Conservation (phyloP, 805 yeast species). For the Schizosaccharomyces osmophilus region DNA sequence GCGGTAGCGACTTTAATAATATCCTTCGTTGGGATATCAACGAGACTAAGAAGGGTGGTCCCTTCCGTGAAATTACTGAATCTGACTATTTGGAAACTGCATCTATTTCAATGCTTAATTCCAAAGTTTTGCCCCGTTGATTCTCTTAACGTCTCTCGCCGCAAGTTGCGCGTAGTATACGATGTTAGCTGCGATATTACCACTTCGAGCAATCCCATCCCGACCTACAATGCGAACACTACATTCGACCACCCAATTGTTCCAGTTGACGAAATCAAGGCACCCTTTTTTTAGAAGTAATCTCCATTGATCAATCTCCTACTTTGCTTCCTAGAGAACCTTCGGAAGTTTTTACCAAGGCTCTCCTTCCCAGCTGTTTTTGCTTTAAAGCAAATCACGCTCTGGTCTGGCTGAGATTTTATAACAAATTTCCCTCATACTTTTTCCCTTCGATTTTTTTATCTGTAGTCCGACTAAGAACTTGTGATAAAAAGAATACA, state of each 20-base stretch:
- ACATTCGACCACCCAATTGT: constrained; percentile 82
- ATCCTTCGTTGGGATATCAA: constrained; percentile 87
- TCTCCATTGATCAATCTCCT: constrained; percentile 91
- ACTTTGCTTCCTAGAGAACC: constrained; percentile 90
- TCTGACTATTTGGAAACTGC: constrained; percentile 83
- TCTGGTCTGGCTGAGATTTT: constrained; percentile 58
- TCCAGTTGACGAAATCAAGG: constrained; percentile 36
- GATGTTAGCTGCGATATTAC: constrained; percentile 98
- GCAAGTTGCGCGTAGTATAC: constrained; percentile 75
- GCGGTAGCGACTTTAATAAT: constrained; percentile 80
- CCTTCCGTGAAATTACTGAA: constrained; percentile 71
- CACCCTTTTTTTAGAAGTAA: constrained; percentile 56
- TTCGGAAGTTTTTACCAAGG: constrained; percentile 69
- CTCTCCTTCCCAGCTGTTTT: constrained; percentile 73
- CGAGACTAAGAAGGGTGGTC: constrained; percentile 93
- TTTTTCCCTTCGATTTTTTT: too few species aligned
- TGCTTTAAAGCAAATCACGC: constrained; percentile 64
- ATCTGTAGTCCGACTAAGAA: too few species aligned
- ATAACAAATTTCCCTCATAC: too few species aligned
- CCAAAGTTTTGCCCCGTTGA: constrained; percentile 68
- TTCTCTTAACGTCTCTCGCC: constrained; percentile 34
- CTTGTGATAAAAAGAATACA: too few species aligned
- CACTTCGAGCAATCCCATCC: constrained; percentile 92
- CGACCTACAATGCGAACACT: constrained; percentile 76
- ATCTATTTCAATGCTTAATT: constrained; percentile 76